phyloP scores from a whole-genome alignment of 2,329 filamentous ascomycete species.

The Fusarium sp. region DNA sequence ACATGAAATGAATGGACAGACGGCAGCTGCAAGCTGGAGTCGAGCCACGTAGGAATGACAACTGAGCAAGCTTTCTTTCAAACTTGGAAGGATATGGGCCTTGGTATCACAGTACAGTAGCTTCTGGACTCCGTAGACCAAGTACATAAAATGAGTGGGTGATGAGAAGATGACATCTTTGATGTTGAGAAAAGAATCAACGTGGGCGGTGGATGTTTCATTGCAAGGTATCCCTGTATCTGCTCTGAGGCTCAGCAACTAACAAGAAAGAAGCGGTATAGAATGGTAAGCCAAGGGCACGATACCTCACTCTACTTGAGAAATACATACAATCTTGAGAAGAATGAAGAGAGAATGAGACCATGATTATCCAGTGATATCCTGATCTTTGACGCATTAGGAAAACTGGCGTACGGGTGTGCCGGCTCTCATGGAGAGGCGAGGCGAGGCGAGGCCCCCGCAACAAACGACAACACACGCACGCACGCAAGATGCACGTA shows the following conservation, averaged over 20 bases:
- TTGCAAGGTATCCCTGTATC: slow-evolving; percentile 26
- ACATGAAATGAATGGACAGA: neutral
- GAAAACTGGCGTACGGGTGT: neutral
- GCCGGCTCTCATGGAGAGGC: slow-evolving; percentile 21
- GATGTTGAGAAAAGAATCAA: neutral
- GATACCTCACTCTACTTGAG: neutral
- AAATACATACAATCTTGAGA: neutral
- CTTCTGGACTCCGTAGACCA: too few species aligned
- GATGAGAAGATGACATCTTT: slow-evolving; percentile 35
- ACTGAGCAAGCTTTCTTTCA: neutral
- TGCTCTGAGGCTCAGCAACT: neutral
- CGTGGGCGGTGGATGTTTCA: neutral
- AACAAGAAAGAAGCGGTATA: slow-evolving; percentile 9
- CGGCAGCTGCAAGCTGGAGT: neutral
- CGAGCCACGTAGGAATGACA: neutral
- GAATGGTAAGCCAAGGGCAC: neutral
- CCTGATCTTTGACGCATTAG: neutral
- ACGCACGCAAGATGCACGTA: slow-evolving; percentile 20
- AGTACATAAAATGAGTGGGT: slow-evolving; percentile 5
- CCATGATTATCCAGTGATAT: slow-evolving; percentile 1
- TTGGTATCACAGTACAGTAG: slow-evolving; percentile 1
- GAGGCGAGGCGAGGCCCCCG: too few species aligned
- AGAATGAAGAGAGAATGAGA: slow-evolving; percentile 10
- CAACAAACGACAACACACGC: slow-evolving; percentile 12
- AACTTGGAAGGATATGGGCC: slow-evolving; percentile 17